phyloP scores from a whole-genome alignment of 192 early-diverging fungal species.

The Globomyces pollinis-pini region DNA sequence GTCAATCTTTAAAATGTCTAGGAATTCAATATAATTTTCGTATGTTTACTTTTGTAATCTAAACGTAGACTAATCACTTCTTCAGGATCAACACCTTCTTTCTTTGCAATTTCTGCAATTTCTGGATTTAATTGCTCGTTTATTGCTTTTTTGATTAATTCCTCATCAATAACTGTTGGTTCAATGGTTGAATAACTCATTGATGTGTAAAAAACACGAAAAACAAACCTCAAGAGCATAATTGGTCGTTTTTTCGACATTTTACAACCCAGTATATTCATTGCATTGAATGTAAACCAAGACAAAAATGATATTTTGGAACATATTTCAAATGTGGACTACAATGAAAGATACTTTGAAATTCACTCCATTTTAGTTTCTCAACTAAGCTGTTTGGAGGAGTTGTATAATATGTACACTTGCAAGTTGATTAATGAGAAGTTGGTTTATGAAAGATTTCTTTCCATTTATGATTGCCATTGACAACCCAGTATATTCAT shows the following conservation, averaged over 20 bases:
- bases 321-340: too few relatives aligned
- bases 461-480: too few relatives aligned
- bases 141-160: slow-evolving; percentile 46
- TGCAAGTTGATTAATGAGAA: too few relatives aligned
- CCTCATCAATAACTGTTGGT: slow-evolving; percentile 59
- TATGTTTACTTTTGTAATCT: slow-evolving; percentile 53
- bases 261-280: background rate
- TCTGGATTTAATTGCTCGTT: slow-evolving; percentile 48
- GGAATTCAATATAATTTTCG: too few relatives aligned
- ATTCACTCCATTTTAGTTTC: too few relatives aligned
- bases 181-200: slow-evolving; percentile 47
- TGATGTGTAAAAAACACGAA: slow-evolving; percentile 8
- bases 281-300: too few relatives aligned
- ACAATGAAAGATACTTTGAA: too few relatives aligned
- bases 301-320: too few relatives aligned
- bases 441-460: too few relatives aligned
- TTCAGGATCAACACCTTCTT: slow-evolving; percentile 48
- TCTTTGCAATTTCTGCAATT: slow-evolving; percentile 51
- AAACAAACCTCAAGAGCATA: background rate
- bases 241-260: background rate
- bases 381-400: too few relatives aligned
- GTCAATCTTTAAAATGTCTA: slow-evolving; percentile 60
- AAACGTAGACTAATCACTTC: slow-evolving; percentile 42
- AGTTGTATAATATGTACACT: too few relatives aligned
- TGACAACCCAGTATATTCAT: background rate